A percentile compares a stretch with the other conserved stretches of the same genome.
Evolutionary conservation across 345 rosid species (phyloP).

Genomic region (Hibiscus mutabilis): DNA sequence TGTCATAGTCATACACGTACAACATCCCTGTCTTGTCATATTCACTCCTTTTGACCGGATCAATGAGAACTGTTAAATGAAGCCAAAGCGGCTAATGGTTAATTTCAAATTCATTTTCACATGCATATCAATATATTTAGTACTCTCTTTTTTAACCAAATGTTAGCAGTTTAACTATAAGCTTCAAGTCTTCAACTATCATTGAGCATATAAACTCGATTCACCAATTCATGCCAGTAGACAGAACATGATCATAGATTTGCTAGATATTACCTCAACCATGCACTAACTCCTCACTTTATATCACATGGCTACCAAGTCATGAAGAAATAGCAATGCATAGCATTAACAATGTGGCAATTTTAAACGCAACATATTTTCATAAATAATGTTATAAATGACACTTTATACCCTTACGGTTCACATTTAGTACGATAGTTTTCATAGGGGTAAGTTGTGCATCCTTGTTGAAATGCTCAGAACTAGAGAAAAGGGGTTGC

Average conservation of each 20-base stretch:
- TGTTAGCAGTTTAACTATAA: background rate
- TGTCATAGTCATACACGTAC: conserved; percentile 46
- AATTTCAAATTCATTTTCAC: background rate
- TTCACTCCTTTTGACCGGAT: conserved; percentile 65
- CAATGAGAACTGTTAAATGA: conserved; percentile 56
- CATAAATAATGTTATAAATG: background rate
- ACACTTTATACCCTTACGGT: background rate
- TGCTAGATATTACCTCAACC: background rate
- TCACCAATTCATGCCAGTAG: background rate
- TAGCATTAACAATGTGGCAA: background rate
- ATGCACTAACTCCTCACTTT: background rate
- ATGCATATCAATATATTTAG: background rate
- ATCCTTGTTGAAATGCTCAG: background rate
- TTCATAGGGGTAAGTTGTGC: background rate
- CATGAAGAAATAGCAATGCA: background rate
- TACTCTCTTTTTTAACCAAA: background rate
- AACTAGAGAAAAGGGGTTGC: background rate
- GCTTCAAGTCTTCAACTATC: background rate
- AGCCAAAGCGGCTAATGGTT: background rate
- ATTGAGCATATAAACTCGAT: background rate
- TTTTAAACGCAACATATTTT: background rate
- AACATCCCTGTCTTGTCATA: conserved; percentile 65
- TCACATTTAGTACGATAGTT: background rate
- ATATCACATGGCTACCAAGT: background rate
- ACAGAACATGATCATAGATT: background rate